Conservation (phyloP, 1,284 basidiomycete species). For the Fomitopsis pinicola region DNA sequence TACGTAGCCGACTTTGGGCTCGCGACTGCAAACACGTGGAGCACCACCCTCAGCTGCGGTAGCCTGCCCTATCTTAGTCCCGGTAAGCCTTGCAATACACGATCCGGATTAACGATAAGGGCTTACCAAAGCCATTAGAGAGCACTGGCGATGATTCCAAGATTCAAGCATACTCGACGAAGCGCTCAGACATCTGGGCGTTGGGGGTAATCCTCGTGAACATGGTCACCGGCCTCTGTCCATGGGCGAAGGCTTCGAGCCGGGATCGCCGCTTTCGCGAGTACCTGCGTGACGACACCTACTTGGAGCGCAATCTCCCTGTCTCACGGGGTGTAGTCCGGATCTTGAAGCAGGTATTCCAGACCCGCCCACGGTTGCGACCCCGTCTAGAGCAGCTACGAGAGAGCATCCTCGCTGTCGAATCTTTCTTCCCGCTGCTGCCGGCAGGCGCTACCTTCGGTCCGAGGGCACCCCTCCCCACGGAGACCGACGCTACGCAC, state of each 20-base stretch:
- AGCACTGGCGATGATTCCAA: slow-evolving; percentile 16
- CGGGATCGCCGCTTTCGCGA: slow-evolving; percentile 69
- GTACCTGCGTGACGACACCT: slow-evolving; percentile 31
- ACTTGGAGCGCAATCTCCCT: slow-evolving; percentile 43
- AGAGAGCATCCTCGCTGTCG: slow-evolving; percentile 49
- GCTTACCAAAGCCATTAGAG: slow-evolving; percentile 12
- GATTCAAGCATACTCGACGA: slow-evolving; percentile 15
- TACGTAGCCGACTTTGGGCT: slow-evolving; percentile 65
- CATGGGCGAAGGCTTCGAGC: slow-evolving; percentile 78
- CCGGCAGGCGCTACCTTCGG: not conserved
- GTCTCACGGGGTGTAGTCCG: slow-evolving; percentile 48
- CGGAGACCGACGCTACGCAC: not conserved
- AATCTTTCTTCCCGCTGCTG: slow-evolving; percentile 55
- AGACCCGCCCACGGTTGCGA: slow-evolving; percentile 46
- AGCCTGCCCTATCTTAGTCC: slow-evolving; percentile 56
- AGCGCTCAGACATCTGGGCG: slow-evolving; percentile 26
- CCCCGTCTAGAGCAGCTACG: slow-evolving; percentile 61
- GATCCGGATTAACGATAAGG: not conserved
- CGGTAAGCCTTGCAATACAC: slow-evolving; percentile 27
- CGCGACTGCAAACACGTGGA: slow-evolving; percentile 44
- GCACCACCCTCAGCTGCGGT: slow-evolving; percentile 46
- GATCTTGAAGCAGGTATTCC: slow-evolving; percentile 59
- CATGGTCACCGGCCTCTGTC: slow-evolving; percentile 84
- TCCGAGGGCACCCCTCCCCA: not conserved
- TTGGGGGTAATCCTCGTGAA: slow-evolving; percentile 42